A percentile compares a stretch with the other conserved stretches of the same genome.
Evolutionary conservation across 2,329 filamentous ascomycete genomes (phyloP).

Genomic region (Colletotrichum scovillei): DNA sequence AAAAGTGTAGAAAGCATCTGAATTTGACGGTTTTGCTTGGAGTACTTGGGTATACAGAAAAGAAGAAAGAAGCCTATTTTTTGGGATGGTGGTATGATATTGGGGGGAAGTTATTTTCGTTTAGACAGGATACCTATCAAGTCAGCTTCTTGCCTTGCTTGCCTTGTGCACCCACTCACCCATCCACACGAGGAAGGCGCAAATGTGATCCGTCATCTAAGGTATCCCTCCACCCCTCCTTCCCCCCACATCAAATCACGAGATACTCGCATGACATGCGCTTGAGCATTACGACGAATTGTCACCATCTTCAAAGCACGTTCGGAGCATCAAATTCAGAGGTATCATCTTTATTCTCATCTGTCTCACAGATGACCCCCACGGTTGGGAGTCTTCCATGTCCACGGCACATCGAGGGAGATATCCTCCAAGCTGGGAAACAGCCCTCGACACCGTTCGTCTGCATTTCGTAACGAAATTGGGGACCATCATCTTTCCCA

Average conservation of each 20-base stretch:
- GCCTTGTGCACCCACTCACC: neutral
- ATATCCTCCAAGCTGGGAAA: neutral
- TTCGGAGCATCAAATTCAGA: constrained; percentile 10
- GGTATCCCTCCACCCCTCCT: neutral
- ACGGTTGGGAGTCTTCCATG: constrained; percentile 9
- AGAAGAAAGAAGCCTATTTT: neutral
- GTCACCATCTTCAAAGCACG: neutral
- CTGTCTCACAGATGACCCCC: constrained; percentile 11
- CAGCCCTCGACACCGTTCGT: constrained; percentile 9
- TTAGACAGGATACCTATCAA: constrained; percentile 29
- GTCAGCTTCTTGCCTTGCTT: constrained; percentile 7
- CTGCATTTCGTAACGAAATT: constrained; percentile 27
- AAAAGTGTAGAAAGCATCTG: neutral
- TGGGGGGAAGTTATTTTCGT: neutral
- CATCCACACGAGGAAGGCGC: neutral
- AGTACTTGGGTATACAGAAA: constrained; percentile 2
- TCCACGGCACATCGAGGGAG: constrained; percentile 3
- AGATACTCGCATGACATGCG: neutral
- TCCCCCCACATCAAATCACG: neutral
- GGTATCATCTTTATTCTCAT: constrained; percentile 34
- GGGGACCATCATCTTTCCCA: constrained; percentile 28
- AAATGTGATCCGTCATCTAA: neutral
- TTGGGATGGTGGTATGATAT: neutral
- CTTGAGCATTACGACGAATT: neutral
- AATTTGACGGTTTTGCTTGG: neutral